A percentile compares a stretch with the other conserved stretches of the same genome.
Evolutionary conservation across 2,329 filamentous ascomycete species (phyloP).

Genomic region (Penicillium sp.): DNA sequence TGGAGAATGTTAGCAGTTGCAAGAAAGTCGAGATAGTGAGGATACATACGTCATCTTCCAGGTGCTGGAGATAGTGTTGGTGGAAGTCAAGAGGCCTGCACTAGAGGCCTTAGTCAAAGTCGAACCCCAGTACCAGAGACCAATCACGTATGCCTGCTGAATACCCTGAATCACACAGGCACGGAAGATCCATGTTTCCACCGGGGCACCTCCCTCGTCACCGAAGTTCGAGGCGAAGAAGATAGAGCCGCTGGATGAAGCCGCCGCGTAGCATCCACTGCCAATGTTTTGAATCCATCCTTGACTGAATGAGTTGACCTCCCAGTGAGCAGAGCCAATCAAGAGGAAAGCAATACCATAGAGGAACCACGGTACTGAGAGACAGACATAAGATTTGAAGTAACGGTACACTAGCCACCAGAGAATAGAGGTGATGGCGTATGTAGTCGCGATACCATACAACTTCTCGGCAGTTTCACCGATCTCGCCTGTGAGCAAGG

Average conservation of each 20-base stretch:
- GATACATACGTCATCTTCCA: slow-evolving; percentile 45
- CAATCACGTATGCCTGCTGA: slow-evolving; percentile 64
- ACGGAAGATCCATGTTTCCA: slow-evolving; percentile 65
- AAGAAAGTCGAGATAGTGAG: not conserved
- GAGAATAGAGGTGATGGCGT: slow-evolving; percentile 56
- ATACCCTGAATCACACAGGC: slow-evolving; percentile 66
- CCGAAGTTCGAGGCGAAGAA: slow-evolving; percentile 69
- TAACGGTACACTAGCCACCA: slow-evolving; percentile 65
- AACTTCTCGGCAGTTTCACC: slow-evolving; percentile 60
- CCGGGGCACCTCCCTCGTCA: slow-evolving; percentile 61
- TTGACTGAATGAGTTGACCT: slow-evolving; percentile 37
- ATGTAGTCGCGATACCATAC: slow-evolving; percentile 61
- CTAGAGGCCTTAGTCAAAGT: slow-evolving; percentile 49
- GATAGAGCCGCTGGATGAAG: slow-evolving; percentile 62
- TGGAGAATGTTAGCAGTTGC: slow-evolving; percentile 24
- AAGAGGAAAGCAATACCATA: slow-evolving; percentile 64
- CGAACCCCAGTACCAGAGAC: slow-evolving; percentile 67
- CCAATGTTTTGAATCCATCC: slow-evolving; percentile 62
- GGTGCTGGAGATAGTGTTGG: slow-evolving; percentile 38
- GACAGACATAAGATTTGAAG: slow-evolving; percentile 56
- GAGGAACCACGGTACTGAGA: slow-evolving; percentile 61
- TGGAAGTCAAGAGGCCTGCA: slow-evolving; percentile 40
- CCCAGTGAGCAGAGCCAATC: slow-evolving; percentile 60
- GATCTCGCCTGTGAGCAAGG: slow-evolving; percentile 65
- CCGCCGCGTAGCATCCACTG: slow-evolving; percentile 61